Base-by-base conservation (phyloP, 352 stramenopile species). In the Globisporangium recalcitrans region DNA sequence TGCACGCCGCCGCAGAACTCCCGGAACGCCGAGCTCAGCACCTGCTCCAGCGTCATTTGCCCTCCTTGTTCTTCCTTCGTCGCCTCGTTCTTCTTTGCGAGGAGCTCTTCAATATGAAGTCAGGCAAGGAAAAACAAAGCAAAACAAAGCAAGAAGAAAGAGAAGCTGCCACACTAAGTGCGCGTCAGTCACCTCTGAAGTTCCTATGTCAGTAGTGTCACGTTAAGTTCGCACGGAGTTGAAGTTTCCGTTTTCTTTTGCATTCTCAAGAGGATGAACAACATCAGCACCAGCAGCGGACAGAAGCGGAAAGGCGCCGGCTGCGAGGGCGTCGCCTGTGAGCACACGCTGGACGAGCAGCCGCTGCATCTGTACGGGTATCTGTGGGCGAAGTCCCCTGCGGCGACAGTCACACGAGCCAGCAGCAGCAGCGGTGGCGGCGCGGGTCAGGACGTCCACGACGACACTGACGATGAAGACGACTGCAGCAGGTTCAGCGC, bases 1-100 rank as follows among this genome's bases (percentile, higher is more conserved):
- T 93, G 80, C n/a, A 93, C 77, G 51, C 86, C 86, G 8, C 78
- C 80, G 69, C 86, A 95, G 74, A 91, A 95, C 68, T 88, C 84
- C 60, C 78, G 80, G 71, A 91, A 93, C 46, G 78, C 71, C 26
- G 81, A 73, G 69, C 81, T 77, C 24, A 86, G 74, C 60, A 74
- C 71, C 52, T 84, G 70, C 53, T 73, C 71, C 64, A 85, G 52
- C 60, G 65, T 47, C 65, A 64, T 60, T 14, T 34, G 13, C 24
- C 26, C 16, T 21, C 13, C 22, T 34, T n/a, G 14, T 40, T 48
- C 32, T 10, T 31, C 14, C 31, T 52, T 56, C 19, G 21, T 38
- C 21, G 22, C 42, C 58, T 49, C 32, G 31, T 52, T 14, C 26
- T 22, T 38, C 22, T 32, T 42, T 19, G 4, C 10, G 7, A 21